These are phyloP conservation scores for Orbilia oligospora DNA, from an alignment of 2,329 filamentous ascomycete genomes.

Conservation along the genomic window DNA sequence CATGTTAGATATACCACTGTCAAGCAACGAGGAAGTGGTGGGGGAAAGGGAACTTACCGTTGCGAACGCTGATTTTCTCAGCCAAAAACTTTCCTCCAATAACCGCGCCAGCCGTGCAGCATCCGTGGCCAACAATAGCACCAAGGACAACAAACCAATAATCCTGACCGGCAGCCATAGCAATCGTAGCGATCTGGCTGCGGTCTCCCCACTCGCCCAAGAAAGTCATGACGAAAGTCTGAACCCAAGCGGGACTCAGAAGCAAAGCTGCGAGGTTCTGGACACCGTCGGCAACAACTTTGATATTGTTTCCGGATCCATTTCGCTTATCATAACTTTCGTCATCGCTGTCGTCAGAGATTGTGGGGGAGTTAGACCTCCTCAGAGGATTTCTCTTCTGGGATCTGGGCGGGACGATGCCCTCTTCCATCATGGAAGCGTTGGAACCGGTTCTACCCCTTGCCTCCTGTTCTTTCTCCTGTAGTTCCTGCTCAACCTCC, in stretches of 20 bases:
- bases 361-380: conserved; percentile 56
- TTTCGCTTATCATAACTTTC: conserved; percentile 65
- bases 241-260: conserved; percentile 95
- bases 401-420: conserved; percentile 37
- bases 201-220: conserved; percentile 98
- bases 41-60: conserved; percentile 79
- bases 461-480: conserved; percentile 63
- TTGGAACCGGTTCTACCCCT: conserved; percentile 54
- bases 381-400: conserved; percentile 55
- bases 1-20: conserved; percentile 51
- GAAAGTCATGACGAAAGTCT: conserved; percentile 99
- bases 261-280: conserved; percentile 89
- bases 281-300: conserved; percentile 74
- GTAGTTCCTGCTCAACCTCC: conserved; percentile 79
- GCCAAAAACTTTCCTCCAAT: conserved; percentile 93
- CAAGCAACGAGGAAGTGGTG: conserved; percentile 18
- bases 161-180: conserved; percentile 97
- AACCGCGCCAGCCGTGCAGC: conserved; percentile 92
- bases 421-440: conserved; percentile 61
- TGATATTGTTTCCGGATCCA: conserved; percentile 65
- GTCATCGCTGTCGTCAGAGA: conserved; percentile 56
- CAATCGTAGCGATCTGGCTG: conserved; percentile 97
- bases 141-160: conserved; percentile 99
- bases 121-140: conserved; percentile 85
- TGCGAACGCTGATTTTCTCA: conserved; percentile 91